A percentile compares a stretch with the other conserved stretches of the same genome.
These are phyloP conservation scores for Boletus sensibilis DNA, from an alignment of 768 basidiomycete genomes.

Conservation along the genomic window DNA sequence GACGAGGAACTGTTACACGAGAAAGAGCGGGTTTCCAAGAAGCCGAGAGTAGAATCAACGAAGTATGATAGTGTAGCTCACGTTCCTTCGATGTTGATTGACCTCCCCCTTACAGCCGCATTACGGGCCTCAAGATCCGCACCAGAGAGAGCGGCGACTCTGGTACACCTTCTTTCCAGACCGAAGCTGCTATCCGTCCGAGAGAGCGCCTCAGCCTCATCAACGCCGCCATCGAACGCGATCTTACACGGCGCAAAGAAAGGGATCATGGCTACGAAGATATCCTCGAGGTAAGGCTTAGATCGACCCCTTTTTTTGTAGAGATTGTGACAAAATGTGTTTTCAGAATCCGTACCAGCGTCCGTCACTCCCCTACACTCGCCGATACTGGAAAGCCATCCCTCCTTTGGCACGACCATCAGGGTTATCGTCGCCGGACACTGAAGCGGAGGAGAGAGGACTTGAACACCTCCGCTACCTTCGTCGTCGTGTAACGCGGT, in stretches of 20 bases:
- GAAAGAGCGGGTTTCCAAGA: conserved; percentile 66
- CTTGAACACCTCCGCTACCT: conserved; percentile 35
- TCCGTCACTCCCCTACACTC: conserved; percentile 52
- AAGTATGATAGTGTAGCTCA: conserved; percentile 4
- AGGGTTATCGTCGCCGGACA: conserved; percentile 30
- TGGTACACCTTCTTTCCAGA: conserved; percentile 37
- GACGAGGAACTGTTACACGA: conserved; percentile 76
- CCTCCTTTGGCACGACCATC: conserved; percentile 39
- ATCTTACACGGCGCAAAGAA: conserved; percentile 64
- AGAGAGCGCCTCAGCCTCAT: conserved; percentile 65
- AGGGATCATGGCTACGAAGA: conserved; percentile 86
- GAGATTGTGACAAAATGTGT: conserved; percentile 7
- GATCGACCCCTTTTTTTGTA: not conserved
- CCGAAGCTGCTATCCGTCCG: conserved; percentile 57
- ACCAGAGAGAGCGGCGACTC: conserved; percentile 45
- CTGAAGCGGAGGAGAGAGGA: conserved; percentile 21
- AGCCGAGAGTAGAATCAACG: conserved; percentile 39
- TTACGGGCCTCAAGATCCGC: conserved; percentile 53
- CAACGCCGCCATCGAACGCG: conserved; percentile 54
- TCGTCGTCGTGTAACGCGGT: conserved; percentile 78
- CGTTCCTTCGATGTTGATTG: not conserved
- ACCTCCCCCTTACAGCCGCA: conserved; percentile 35
- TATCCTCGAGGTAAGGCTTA: conserved; percentile 63
- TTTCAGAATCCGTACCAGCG: conserved; percentile 70
- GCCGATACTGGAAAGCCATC: conserved; percentile 66